Evolutionary conservation across 345 rosid genomes (phyloP).

Genomic region (Corymbia maculata): DNA sequence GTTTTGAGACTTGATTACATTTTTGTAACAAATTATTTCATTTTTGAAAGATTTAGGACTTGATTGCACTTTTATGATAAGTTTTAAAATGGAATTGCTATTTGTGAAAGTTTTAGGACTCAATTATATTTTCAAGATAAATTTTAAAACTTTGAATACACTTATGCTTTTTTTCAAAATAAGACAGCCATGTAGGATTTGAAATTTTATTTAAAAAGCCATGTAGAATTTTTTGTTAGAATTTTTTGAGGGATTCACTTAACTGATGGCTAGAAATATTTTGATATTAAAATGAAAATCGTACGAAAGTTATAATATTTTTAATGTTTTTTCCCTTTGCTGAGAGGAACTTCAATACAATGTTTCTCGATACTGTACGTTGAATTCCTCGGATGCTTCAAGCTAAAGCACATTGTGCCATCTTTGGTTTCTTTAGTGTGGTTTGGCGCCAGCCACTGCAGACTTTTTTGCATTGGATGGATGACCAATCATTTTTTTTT

Average conservation of each 20-base stretch:
- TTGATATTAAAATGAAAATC: fast-evolving
- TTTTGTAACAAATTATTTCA: no score
- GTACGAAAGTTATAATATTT: fast-evolving
- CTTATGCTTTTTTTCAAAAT: not conserved
- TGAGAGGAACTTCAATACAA: not conserved
- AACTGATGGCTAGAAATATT: fast-evolving
- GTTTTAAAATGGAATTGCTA: no score
- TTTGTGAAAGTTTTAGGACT: no score
- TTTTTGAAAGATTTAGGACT: no score
- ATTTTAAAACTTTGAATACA: no score
- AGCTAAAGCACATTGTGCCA: not conserved
- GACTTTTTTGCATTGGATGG: not conserved
- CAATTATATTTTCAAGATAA: no score
- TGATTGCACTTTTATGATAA: no score
- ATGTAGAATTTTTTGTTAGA: not conserved
- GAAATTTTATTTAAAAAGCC: not conserved
- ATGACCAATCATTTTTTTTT: not conserved
- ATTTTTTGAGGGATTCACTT: fast-evolving
- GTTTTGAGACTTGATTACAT: no score
- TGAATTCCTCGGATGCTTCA: not conserved
- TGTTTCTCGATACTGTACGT: not conserved
- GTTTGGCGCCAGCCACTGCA: not conserved
- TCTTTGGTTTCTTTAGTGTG: not conserved
- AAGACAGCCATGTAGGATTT: not conserved
- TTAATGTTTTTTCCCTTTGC: not conserved